Conservation (phyloP, 1,139 yeast genomes). For the Candida freyschussii region DNA sequence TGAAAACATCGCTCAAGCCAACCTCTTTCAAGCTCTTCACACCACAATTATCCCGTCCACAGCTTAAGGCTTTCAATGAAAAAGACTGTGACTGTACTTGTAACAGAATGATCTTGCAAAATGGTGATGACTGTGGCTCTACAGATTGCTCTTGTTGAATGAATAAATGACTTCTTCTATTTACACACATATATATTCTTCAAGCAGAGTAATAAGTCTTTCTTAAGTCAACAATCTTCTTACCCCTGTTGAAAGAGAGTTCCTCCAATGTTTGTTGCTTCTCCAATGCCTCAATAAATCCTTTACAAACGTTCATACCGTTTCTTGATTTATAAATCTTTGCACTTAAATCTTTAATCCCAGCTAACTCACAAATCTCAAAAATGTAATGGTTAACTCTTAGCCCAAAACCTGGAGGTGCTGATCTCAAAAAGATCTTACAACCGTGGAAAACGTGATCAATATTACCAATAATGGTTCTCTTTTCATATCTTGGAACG, state of each 20-base stretch:
- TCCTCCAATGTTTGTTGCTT: slow-evolving; percentile 78
- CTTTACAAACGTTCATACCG: slow-evolving; percentile 91
- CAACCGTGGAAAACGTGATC: slow-evolving; percentile 87
- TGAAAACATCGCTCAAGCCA: slow-evolving; percentile 13
- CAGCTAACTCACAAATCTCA: slow-evolving; percentile 92
- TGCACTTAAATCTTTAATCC: slow-evolving; percentile 89
- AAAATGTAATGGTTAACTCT: slow-evolving; percentile 88
- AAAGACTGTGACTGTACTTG: slow-evolving; percentile 27
- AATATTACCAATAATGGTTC: slow-evolving; percentile 86
- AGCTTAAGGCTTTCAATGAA: no score
- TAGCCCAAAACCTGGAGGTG: slow-evolving; percentile 92
- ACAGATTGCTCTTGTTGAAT: slow-evolving; percentile 25
- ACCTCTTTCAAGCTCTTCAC: no score
- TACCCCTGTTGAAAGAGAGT: slow-evolving; percentile 89
- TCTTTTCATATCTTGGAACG: slow-evolving; percentile 82
- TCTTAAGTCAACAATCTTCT: slow-evolving; percentile 89
- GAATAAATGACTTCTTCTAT: no score
- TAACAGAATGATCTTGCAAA: slow-evolving; percentile 15
- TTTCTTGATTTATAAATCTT: slow-evolving; percentile 90
- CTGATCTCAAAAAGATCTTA: slow-evolving; percentile 72
- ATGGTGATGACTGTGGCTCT: slow-evolving; percentile 23
- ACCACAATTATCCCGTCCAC: no score
- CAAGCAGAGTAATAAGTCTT: slow-evolving; percentile 70
- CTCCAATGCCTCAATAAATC: slow-evolving; percentile 79
- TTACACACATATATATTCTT: slow-evolving; percentile 1